Conservation (phyloP, 768 basidiomycete genomes). For the Amanita thiersii region DNA sequence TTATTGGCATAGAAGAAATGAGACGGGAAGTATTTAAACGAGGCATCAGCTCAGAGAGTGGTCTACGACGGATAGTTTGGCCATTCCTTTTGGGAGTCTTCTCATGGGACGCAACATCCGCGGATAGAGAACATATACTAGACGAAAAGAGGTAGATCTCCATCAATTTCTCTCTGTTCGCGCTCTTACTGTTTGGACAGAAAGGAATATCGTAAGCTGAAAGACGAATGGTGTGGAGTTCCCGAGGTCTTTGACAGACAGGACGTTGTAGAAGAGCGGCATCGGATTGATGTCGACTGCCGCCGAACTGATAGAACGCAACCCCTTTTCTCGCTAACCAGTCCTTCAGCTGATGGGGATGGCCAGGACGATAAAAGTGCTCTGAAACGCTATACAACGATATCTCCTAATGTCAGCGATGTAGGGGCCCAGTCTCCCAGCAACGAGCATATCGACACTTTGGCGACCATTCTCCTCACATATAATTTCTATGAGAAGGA, state of each 20-base stretch:
- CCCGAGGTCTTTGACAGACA: conserved; percentile 75
- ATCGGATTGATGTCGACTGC: conserved; percentile 94
- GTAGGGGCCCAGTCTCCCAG: conserved; percentile 83
- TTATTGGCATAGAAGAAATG: conserved; percentile 60
- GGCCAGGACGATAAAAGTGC: conserved; percentile 47
- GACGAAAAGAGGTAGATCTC: conserved; percentile 46
- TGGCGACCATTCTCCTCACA: conserved; percentile 80
- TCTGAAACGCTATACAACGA: conserved; percentile 55
- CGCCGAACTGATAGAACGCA: conserved; percentile 94
- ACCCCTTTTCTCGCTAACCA: conserved; percentile 63
- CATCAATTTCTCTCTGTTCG: not conserved
- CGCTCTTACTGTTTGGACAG: conserved; percentile 26
- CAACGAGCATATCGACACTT: conserved; percentile 88
- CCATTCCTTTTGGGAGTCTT: conserved; percentile 83
- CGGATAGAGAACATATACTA: conserved; percentile 56
- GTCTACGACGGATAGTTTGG: conserved; percentile 73
- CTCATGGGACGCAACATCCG: conserved; percentile 65
- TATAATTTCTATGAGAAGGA: conserved; percentile 89
- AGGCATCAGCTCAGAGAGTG: conserved; percentile 49
- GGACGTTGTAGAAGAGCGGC: conserved; percentile 84
- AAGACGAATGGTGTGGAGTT: conserved; percentile 77
- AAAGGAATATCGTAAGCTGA: conserved; percentile 59
- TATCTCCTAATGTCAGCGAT: conserved; percentile 64
- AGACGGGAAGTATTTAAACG: conserved; percentile 70
- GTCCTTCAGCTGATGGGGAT: conserved; percentile 23